Conservation (phyloP, 2,329 filamentous ascomycete genomes). For the Curvularia sp. region DNA sequence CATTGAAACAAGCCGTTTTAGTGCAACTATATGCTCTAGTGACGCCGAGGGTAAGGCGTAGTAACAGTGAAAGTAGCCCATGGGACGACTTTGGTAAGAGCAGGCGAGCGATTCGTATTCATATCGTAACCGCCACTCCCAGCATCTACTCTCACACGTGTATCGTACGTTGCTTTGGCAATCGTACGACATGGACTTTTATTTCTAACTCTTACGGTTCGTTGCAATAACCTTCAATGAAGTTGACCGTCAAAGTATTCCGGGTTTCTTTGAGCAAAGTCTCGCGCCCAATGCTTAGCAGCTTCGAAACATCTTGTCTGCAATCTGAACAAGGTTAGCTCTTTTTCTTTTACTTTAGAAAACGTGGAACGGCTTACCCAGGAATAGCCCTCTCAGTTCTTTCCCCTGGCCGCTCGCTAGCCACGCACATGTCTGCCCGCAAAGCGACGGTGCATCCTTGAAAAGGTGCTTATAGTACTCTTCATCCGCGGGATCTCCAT, state of each 20-base stretch:
- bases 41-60: not conserved
- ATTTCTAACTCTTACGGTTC: constrained; percentile 27
- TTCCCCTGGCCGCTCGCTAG: constrained; percentile 39
- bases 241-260: constrained; percentile 41
- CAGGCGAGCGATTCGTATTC: not conserved
- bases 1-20: not conserved
- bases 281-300: constrained; percentile 36
- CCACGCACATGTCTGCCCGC: constrained; percentile 44
- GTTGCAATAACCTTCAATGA: constrained; percentile 42
- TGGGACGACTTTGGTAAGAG: not conserved
- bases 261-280: constrained; percentile 36
- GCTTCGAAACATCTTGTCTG: constrained; percentile 37
- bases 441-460: constrained; percentile 38
- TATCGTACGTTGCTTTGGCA: not conserved
- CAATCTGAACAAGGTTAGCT: constrained; percentile 28
- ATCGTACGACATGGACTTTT: not conserved
- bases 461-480: constrained; percentile 37
- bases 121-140: not conserved
- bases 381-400: constrained; percentile 37
- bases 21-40: not conserved
- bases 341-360: not conserved
- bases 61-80: not conserved
- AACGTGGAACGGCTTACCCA: constrained; percentile 24
- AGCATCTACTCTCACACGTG: not conserved
- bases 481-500: constrained; percentile 38